Percentiles rank a stretch among this genome's conserved stretches.
These are phyloP conservation scores for Leccinellum rugosiceps DNA, from an alignment of 768 basidiomycete genomes.

Conservation along the genomic window DNA sequence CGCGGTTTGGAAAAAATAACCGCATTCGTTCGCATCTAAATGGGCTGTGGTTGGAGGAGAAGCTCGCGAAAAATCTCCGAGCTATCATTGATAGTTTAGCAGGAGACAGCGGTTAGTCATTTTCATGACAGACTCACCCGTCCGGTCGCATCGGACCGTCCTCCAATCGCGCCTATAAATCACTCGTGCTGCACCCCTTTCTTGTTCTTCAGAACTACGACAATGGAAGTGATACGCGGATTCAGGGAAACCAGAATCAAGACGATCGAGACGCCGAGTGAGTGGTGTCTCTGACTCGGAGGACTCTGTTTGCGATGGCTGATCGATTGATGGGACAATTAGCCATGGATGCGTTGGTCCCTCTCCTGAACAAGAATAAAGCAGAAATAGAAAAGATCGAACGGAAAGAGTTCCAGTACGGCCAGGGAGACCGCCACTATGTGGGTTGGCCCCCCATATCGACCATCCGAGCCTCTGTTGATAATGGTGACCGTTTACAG, in stretches of 20 bases:
- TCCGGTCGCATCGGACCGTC: neutral
- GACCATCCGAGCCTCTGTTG: neutral
- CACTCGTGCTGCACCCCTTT: neutral
- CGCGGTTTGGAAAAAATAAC: too few relatives aligned
- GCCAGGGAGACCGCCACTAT: constrained; percentile 40
- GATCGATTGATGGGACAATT: constrained; percentile 2
- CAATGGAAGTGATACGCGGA: constrained; percentile 37
- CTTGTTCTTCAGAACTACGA: neutral
- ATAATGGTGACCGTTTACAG: constrained; percentile 29
- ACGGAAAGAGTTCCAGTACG: constrained; percentile 56
- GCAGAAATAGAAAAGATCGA: constrained; percentile 46
- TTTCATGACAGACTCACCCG: neutral
- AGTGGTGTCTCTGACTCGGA: constrained; percentile 12
- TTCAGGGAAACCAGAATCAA: constrained; percentile 30
- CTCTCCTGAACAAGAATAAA: constrained; percentile 47
- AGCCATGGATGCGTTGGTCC: constrained; percentile 50
- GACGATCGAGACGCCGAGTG: constrained; percentile 35
- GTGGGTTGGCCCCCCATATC: constrained; percentile 8
- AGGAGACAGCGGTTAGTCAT: neutral
- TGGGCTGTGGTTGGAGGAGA: too few relatives aligned
- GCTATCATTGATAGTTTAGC: too few relatives aligned
- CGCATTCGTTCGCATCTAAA: neutral
- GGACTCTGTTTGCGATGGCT: neutral
- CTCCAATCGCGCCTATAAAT: neutral
- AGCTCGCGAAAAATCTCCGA: too few relatives aligned